These are phyloP conservation scores for Beauveria caledonica DNA, from an alignment of 2,329 filamentous ascomycete species.

Conservation along the genomic window DNA sequence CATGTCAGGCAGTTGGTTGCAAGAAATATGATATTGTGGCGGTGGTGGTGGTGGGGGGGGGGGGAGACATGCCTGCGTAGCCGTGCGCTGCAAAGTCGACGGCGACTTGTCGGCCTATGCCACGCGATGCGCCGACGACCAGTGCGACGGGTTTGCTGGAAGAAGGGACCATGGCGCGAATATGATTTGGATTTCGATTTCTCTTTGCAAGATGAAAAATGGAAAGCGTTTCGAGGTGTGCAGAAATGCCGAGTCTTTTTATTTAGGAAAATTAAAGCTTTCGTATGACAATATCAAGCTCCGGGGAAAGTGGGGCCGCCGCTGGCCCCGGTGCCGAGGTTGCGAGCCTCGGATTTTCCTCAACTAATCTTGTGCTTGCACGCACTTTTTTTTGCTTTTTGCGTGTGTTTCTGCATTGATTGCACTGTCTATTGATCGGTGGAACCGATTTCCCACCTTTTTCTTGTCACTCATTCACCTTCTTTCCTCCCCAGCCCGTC, in stretches of 20 bases:
- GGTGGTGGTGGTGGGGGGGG: background rate
- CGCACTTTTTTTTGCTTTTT: background rate
- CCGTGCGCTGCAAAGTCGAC: slow-evolving; percentile 65
- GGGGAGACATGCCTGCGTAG: slow-evolving; percentile 52
- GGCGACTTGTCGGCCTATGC: slow-evolving; percentile 74
- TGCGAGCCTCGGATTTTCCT: background rate
- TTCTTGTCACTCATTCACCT: background rate
- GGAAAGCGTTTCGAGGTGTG: too few relatives aligned
- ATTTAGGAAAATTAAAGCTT: background rate
- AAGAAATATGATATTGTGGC: too few relatives aligned
- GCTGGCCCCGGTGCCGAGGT: slow-evolving; percentile 4
- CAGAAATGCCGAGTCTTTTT: too few relatives aligned
- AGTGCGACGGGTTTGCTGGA: slow-evolving; percentile 51
- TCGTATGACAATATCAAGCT: slow-evolving; percentile 4
- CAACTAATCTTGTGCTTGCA: background rate
- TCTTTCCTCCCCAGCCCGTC: background rate
- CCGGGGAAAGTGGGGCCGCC: slow-evolving; percentile 8
- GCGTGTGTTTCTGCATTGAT: background rate
- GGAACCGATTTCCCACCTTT: too few relatives aligned
- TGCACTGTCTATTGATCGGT: too few relatives aligned
- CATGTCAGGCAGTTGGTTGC: too few relatives aligned
- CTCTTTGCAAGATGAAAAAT: background rate
- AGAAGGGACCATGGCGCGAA: slow-evolving; percentile 14
- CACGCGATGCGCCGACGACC: slow-evolving; percentile 67
- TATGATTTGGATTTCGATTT: background rate